Evolutionary conservation across 441 rosid species (phyloP).

Genomic region (Theobroma grandiflorum): DNA sequence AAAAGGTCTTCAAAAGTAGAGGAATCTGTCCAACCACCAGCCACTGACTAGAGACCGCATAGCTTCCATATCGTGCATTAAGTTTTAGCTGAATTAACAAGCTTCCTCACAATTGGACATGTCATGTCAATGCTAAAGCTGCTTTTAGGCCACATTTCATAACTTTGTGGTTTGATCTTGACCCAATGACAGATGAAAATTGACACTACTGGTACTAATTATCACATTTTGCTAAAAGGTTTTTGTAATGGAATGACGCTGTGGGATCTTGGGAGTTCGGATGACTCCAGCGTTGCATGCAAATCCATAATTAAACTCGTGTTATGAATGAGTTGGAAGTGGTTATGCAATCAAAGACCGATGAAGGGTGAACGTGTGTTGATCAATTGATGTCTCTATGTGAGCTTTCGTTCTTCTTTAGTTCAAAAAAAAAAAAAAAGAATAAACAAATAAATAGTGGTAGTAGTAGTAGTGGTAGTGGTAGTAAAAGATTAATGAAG

Average conservation of each 20-base stretch:
- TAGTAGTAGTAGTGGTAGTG: too few species aligned
- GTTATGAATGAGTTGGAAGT: background rate
- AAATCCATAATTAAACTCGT: too few species aligned
- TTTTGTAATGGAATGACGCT: background rate
- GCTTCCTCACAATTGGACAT: background rate
- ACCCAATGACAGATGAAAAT: background rate
- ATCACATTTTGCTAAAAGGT: background rate
- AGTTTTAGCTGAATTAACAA: background rate
- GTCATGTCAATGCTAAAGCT: background rate
- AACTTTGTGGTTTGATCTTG: background rate
- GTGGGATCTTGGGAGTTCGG: background rate
- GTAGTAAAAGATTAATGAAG: too few species aligned
- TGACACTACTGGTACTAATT: background rate
- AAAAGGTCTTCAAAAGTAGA: background rate
- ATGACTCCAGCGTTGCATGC: background rate
- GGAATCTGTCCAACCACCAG: background rate
- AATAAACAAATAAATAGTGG: too few species aligned
- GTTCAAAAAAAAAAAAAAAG: too few species aligned
- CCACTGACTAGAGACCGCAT: background rate
- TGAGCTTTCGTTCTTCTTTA: too few species aligned
- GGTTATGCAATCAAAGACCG: too few species aligned
- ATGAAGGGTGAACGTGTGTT: too few species aligned
- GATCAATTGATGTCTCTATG: too few species aligned
- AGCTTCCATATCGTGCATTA: background rate
- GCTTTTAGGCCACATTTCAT: background rate